A percentile compares a stretch with the other conserved stretches of the same genome.
Evolutionary conservation across 176 grass and related monocot species (phyloP).

Genomic region (Carex scoparia): DNA sequence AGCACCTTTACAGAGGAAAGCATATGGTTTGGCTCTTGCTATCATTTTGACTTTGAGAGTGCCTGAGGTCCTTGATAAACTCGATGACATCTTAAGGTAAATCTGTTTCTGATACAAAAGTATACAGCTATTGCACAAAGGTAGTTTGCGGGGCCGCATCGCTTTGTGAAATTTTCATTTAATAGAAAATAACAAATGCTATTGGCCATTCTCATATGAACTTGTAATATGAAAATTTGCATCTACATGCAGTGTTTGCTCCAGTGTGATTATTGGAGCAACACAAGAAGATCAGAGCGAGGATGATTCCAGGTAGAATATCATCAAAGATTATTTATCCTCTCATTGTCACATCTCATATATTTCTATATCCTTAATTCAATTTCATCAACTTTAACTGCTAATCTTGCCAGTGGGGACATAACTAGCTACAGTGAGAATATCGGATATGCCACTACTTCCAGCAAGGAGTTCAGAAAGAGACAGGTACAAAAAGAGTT

Average conservation of each 20-base stretch:
- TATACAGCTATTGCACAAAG: not conserved
- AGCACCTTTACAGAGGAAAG: conserved; percentile 59
- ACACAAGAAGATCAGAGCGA: conserved; percentile 49
- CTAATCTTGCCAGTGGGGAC: conserved; percentile 62
- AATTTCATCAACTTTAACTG: not conserved
- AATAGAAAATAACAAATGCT: not conserved
- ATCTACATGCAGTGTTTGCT: conserved; percentile 68
- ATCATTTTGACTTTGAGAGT: conserved; percentile 91
- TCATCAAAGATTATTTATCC: not conserved
- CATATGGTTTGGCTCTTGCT: conserved; percentile 83
- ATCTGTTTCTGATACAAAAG: not conserved
- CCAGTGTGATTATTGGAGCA: conserved; percentile 76
- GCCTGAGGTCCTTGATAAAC: conserved; percentile 87
- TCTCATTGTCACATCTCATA: not conserved
- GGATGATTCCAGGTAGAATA: conserved; percentile 68
- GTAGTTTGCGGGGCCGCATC: not conserved
- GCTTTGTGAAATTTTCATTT: not conserved
- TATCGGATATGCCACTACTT: conserved; percentile 46
- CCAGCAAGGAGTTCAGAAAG: conserved; percentile 72
- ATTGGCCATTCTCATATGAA: not conserved
- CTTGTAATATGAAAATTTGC: conserved; percentile 7
- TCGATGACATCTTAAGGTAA: conserved; percentile 97
- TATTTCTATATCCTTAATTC: not conserved
- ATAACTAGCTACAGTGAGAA: conserved; percentile 69
- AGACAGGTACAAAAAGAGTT: conserved; percentile 48